Percentiles rank a stretch among this genome's conserved stretches.
Evolutionary conservation across 345 rosid genomes (phyloP).

Genomic region (Euphorbia pulcherrima): DNA sequence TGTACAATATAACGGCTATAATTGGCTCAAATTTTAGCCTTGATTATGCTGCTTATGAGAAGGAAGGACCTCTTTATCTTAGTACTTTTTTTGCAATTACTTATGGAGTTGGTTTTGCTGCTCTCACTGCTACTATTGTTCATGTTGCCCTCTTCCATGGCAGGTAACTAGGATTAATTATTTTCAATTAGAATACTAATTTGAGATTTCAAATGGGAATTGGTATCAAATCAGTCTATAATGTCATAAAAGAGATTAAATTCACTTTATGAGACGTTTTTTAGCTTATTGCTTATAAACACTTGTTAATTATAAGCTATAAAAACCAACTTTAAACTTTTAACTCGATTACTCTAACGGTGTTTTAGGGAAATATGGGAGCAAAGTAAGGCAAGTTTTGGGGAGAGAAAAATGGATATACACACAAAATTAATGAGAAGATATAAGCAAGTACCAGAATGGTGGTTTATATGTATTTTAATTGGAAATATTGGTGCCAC

Average conservation of each 20-base stretch:
- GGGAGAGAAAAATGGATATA: constrained; percentile 55
- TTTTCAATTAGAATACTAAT: too few relatives aligned
- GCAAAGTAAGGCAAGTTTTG: constrained; percentile 72
- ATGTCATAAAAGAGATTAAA: too few relatives aligned
- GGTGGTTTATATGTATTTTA: constrained; percentile 89
- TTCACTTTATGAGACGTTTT: too few relatives aligned
- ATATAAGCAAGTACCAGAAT: constrained; percentile 79
- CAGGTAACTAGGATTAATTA: constrained; percentile 38
- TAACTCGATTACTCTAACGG: too few relatives aligned
- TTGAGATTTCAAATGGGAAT: too few relatives aligned
- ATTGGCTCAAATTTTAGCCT: constrained; percentile 71
- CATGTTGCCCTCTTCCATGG: constrained; percentile 91
- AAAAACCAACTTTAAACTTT: too few relatives aligned
- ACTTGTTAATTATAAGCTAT: too few relatives aligned
- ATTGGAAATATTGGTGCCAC: constrained; percentile 56
- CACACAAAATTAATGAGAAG: constrained; percentile 75
- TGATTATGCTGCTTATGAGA: constrained; percentile 63
- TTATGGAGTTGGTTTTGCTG: constrained; percentile 89
- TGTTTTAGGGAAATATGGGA: constrained; percentile 96
- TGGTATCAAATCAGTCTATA: too few relatives aligned
- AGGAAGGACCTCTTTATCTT: constrained; percentile 77
- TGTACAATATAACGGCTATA: constrained; percentile 69
- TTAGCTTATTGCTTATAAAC: too few relatives aligned
- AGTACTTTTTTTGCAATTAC: constrained; percentile 82
- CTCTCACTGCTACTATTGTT: constrained; percentile 73